Base-by-base conservation (phyloP, 2,329 filamentous ascomycete species). In the Venturia effusa region DNA sequence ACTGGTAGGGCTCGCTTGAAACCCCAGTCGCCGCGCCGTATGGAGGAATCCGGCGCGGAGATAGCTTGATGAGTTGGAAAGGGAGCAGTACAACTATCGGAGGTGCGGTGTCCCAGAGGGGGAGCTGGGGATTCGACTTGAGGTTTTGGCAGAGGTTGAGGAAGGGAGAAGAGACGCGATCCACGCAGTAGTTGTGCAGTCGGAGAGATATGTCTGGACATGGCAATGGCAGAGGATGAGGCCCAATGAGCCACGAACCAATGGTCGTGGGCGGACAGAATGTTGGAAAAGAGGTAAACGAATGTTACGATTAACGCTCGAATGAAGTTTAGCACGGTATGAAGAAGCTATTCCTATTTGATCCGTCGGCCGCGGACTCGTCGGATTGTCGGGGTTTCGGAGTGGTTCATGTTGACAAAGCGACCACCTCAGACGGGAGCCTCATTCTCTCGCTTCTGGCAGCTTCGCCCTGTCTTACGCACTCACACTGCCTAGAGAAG, bases 111-210 rank as follows among this genome's bases (percentile, higher is more conserved):
- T 32, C 77, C 55, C 77, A 79, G 66, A n/a, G 27, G 19, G 13
- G 37, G 4, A 39, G 22, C 11, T 77, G 80, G 67, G 79, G 69
- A 68, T 65, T 74, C 71, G 34, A 77, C 68, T 15, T 77, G 74
- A 13, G 89, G 85, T 51, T 81, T 77, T 22, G 88, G 85, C 61
- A 97, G 82, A 27, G 90, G 85, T 65, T 85, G 82, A 17, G 93
- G 92, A 64, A 97, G 81, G 30, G 92, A 88, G 78, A 97, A 97
- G 70, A 97, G 83, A 69, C 93, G 89, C 65, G 93, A 97, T 66
- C 87, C 85, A 74, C 93, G 88, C 72, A 97, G 83, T 69, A 97
- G 83, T 67, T 82, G 82, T 63, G 84, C 83, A 62, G 84, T 83
- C 40, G 85, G 85, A 66, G 85, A 87, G 30, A 60, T n/a, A 39